Evolutionary conservation across 2,329 filamentous ascomycete genomes (phyloP), one percentile per base, ranked within the genome.

Genomic region (Pyricularia grisea): DNA sequence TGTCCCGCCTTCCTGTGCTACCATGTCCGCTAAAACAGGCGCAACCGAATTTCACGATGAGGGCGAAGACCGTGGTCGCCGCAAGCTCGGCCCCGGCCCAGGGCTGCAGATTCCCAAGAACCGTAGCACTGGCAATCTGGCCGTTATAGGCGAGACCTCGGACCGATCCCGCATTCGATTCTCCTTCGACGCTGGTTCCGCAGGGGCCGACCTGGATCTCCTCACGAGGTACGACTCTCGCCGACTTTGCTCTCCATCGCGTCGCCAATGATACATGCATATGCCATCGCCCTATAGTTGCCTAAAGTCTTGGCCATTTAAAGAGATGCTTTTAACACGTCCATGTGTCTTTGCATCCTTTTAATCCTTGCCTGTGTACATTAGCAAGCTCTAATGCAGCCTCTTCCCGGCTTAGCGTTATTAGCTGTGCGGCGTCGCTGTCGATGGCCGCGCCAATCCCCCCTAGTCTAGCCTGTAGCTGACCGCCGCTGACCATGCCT

Each of bases 161-260:
- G 87, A 89, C 73, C 87, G 85, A 72, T 83, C 84, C 73, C 83
- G 87, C 80, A 84, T 88, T 77, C 89, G 91, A 71, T 89, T 92
- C 79, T 94, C 92, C 67, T 89, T 94, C 76, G 93, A 95, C 78
- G 88, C 88, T 70, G 86, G 88, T 68, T 83, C 87, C 71, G 83
- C 85, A 72, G 79, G 79, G 71, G 76, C 79, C 74, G 90, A 92
- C 73, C 87, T 88, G 80, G 92, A 94, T 77, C 82, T 87, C 74
- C 82, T 92, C 79, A 85, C 90, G 79, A 93, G 91, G 92, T 95
- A 79, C 78, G 88, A 81, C 65, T 50, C 17, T 50, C 20, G 42
- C 42, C 17, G 42, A 50, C 3, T 11, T 50, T n/a, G 42, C 10
- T 20, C 42, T 36, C 42, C 6, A 50, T n/a, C 42, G 42, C 42